These are phyloP conservation scores for Penicillium sp. DNA, from an alignment of 2,329 filamentous ascomycete genomes.

Conservation along the genomic window DNA sequence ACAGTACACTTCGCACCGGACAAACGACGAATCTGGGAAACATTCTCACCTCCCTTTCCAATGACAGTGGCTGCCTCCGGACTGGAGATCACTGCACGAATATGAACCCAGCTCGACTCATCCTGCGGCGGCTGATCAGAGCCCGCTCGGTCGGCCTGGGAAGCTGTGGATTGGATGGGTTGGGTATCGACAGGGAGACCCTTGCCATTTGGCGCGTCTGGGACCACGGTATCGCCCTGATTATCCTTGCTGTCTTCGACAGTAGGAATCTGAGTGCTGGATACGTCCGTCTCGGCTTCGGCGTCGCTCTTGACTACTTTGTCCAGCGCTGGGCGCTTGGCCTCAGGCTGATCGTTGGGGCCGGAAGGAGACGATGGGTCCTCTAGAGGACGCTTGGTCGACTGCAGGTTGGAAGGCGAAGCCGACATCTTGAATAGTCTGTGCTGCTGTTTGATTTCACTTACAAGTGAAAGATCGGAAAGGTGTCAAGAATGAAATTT, in stretches of 20 bases:
- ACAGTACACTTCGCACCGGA: slow-evolving; percentile 98
- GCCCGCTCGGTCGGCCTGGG: slow-evolving; percentile 52
- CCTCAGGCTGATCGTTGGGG: slow-evolving; percentile 89
- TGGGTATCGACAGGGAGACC: slow-evolving; percentile 53
- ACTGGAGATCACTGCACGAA: slow-evolving; percentile 94
- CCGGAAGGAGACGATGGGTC: slow-evolving; percentile 93
- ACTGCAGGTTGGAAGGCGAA: slow-evolving; percentile 53
- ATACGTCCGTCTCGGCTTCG: slow-evolving; percentile 35
- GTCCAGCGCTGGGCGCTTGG: slow-evolving; percentile 93
- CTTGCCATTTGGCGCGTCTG: slow-evolving; percentile 61
- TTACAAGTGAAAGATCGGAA: slow-evolving; percentile 50
- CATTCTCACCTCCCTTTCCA: slow-evolving; percentile 97
- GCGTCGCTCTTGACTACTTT: slow-evolving; percentile 73
- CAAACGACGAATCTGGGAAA: slow-evolving; percentile 91
- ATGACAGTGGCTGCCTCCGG: slow-evolving; percentile 97
- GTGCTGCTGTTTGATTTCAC: slow-evolving; percentile 34
- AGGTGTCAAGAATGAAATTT: slow-evolving; percentile 45
- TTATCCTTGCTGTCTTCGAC: slow-evolving; percentile 27
- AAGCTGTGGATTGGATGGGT: slow-evolving; percentile 58
- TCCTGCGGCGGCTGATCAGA: slow-evolving; percentile 63
- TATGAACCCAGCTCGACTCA: slow-evolving; percentile 94
- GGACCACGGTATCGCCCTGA: slow-evolving; percentile 68
- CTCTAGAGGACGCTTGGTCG: slow-evolving; percentile 86
- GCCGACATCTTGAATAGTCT: slow-evolving; percentile 66
- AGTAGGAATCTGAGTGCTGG: slow-evolving; percentile 22